A percentile compares a stretch with the other conserved stretches of the same genome.
phyloP scores from a whole-genome alignment of 371 early-diverging fungal species.

The Apophysomyces sp. region DNA sequence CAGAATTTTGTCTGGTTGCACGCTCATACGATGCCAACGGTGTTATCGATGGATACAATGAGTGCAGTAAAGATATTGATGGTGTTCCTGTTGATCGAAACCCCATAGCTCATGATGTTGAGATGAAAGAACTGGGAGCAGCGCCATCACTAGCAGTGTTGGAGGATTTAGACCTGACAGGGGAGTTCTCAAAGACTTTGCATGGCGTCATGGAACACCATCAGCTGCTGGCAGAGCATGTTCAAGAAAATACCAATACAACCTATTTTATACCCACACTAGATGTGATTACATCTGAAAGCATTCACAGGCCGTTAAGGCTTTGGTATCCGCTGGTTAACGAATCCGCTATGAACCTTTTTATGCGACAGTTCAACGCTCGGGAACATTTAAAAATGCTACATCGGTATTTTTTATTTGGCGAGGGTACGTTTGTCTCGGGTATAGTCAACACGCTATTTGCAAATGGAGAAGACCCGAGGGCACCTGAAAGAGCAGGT shows the following conservation, averaged over 20 bases:
- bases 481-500: not conserved
- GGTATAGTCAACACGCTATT: constrained; percentile 36
- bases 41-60: not conserved
- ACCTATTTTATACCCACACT: constrained; percentile 34
- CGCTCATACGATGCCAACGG: constrained; percentile 1
- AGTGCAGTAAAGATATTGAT: not conserved
- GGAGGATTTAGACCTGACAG: constrained; percentile 12
- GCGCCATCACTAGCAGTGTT: constrained; percentile 4
- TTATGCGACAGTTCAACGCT: constrained; percentile 44
- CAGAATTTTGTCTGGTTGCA: constrained; percentile 1
- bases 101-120: not conserved
- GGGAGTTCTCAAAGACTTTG: constrained; percentile 16
- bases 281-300: constrained; percentile 27
- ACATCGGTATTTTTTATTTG: constrained; percentile 39
- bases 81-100: not conserved
- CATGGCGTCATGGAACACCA: constrained; percentile 10
- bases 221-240: not conserved
- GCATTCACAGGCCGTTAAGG: constrained; percentile 32
- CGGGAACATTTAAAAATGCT: constrained; percentile 40
- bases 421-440: constrained; percentile 37
- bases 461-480: constrained; percentile 12
- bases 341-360: constrained; percentile 47
- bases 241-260: not conserved
- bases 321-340: constrained; percentile 45
- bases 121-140: constrained; percentile 7